A percentile compares a stretch with the other conserved stretches of the same genome.
These are phyloP conservation scores for Perkinsus marinus DNA, from an alignment of 169 alveolate genomes.

Conservation along the genomic window DNA sequence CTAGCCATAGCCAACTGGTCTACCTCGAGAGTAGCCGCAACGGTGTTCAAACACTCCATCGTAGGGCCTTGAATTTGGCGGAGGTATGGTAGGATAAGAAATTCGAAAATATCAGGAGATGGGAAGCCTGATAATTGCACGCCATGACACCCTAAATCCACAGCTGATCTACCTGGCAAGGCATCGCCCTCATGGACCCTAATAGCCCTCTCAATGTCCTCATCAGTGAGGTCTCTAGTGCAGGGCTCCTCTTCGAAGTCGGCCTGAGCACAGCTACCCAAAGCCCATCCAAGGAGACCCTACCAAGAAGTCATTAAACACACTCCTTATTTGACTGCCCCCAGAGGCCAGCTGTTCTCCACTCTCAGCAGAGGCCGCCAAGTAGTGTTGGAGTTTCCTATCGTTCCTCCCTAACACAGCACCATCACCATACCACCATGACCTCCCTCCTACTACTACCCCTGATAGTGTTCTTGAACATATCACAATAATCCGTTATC, in stretches of 20 bases:
- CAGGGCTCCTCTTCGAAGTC: slow-evolving; percentile 58
- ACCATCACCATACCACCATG: background rate
- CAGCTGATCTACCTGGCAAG: slow-evolving; percentile 72
- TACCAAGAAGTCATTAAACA: slow-evolving; percentile 75
- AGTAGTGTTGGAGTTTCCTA: slow-evolving; percentile 55
- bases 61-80: slow-evolving; percentile 76
- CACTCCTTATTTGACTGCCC: slow-evolving; percentile 66
- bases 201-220: slow-evolving; percentile 89
- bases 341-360: slow-evolving; percentile 54
- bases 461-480: slow-evolving; percentile 77
- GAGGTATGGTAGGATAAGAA: slow-evolving; percentile 81
- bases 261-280: background rate
- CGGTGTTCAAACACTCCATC: slow-evolving; percentile 48
- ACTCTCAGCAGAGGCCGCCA: slow-evolving; percentile 31
- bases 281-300: background rate
- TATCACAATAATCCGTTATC: slow-evolving; percentile 93
- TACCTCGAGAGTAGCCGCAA: background rate
- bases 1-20: slow-evolving; percentile 13
- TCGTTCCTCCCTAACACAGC: slow-evolving; percentile 63
- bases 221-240: slow-evolving; percentile 68
- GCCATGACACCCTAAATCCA: background rate
- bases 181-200: slow-evolving; percentile 92
- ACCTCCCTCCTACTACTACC: slow-evolving; percentile 17
- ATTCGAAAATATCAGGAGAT: slow-evolving; percentile 88
- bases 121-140: slow-evolving; percentile 66